Base-by-base conservation (phyloP, 2,329 filamentous ascomycete genomes). In the Fusarium sambucinum region DNA sequence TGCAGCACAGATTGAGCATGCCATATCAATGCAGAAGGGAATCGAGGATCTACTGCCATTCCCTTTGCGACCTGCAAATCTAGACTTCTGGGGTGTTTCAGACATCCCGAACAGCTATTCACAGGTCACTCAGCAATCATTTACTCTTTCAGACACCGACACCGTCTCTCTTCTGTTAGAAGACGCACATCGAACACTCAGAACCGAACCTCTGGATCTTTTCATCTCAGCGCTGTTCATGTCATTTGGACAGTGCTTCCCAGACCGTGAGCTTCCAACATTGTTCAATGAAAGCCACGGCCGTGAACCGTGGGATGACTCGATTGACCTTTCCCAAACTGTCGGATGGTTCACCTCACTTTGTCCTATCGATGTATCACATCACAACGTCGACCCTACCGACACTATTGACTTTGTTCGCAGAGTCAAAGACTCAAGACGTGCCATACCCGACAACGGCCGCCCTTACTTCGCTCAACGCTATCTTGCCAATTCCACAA, bases 261-360 rank as follows among this genome's bases (percentile, higher is more conserved):
- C 47, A 0, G 76, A 80, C 37, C 75, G 80, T 6, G n/a, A 66
- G 1, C 21, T 72, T 0, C 81, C 81, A 2, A 65, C 74, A 4
- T 64, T 83, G 2, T 83, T 80, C 68, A 77, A 74, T 38, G 81
- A 83, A 58, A 76, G 78, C 0, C 81, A 84, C 27, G 82, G 81
- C 2, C 75, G 82, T 10, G 81, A 83, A 32, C 60, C 77, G 1
- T 78, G 75, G 73, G 71, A 75, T 25, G 30, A 69, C 3, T 30
- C 42, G 1, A 65, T 80, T 11, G 77, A 83, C 48, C 64, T 80
- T 2, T 79, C 81, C 0, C 63, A 74, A 2, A 83, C 80, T 0
- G 78, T 84, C 1, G 82, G 82, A 6, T 84, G 82, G 82, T 84
- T 84, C 56, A 83, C 82, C 1, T 80, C 80, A 0, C 73, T 83